Conservation (phyloP, 805 yeast species). For the Cyberlindnera galapagoensis region DNA sequence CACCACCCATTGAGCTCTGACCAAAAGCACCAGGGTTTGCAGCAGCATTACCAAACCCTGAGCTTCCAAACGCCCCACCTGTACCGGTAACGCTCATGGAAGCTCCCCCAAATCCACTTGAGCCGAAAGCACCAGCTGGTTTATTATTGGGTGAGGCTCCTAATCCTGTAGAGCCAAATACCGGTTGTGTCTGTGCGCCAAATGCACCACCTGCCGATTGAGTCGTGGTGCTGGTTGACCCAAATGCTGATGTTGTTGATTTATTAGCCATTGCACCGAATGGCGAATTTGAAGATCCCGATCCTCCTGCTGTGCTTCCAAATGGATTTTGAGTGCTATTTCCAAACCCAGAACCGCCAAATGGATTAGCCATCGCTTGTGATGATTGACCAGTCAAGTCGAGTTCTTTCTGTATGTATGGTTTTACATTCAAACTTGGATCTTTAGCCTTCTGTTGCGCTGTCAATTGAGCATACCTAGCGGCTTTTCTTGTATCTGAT, state of each 20-base stretch:
- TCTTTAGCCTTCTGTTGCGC: slow-evolving; percentile 27
- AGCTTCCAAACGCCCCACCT: neutral
- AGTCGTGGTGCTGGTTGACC: slow-evolving; percentile 3
- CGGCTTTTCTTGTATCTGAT: slow-evolving; percentile 42
- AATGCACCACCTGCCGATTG: neutral
- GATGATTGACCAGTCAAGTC: slow-evolving; percentile 22
- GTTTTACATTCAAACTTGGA: slow-evolving; percentile 22
- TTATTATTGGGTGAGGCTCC: neutral
- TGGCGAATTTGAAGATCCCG: neutral
- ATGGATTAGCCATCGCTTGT: slow-evolving; percentile 2
- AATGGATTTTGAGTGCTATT: neutral
- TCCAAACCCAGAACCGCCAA: slow-evolving; percentile 5
- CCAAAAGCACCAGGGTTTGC: slow-evolving; percentile 1
- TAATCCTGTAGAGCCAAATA: slow-evolving; percentile 8
- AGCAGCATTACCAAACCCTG: neutral
- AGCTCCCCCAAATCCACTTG: neutral
- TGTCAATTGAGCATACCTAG: slow-evolving; percentile 47
- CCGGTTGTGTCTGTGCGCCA: slow-evolving; percentile 1
- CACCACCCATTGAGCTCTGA: slow-evolving; percentile 6
- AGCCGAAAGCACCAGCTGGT: neutral
- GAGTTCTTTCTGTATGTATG: slow-evolving; percentile 30
- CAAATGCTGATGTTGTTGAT: slow-evolving; percentile 7
- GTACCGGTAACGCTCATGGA: too few relatives aligned
- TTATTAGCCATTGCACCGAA: slow-evolving; percentile 1
- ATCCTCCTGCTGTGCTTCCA: neutral